Percentiles rank a stretch among this genome's conserved stretches.
Conservation (phyloP, 371 early-diverging fungal genomes). For the Dichotomocladium elegans region DNA sequence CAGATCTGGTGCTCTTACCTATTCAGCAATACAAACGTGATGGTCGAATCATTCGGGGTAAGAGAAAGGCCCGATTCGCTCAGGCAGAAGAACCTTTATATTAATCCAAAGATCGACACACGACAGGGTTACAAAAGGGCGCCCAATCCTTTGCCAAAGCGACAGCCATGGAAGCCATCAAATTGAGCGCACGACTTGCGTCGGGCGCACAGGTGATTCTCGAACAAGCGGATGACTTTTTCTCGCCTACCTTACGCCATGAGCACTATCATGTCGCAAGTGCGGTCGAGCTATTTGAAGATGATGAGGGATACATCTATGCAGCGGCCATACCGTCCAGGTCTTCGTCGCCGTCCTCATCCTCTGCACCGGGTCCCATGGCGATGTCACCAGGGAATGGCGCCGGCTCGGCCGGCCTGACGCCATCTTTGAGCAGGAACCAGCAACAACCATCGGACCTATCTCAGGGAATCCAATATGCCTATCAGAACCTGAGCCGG, state of each 20-base stretch:
- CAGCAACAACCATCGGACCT: slow-evolving; percentile 82
- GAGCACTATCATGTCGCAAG: slow-evolving; percentile 7
- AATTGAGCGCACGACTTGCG: slow-evolving; percentile 82
- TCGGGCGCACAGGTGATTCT: slow-evolving; percentile 88
- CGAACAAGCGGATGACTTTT: slow-evolving; percentile 87
- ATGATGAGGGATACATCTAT: slow-evolving; percentile 6
- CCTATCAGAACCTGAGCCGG: slow-evolving; percentile 71
- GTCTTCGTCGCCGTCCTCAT: too few relatives aligned
- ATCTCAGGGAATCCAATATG: slow-evolving; percentile 82
- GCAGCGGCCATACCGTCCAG: not conserved
- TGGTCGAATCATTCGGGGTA: slow-evolving; percentile 82
- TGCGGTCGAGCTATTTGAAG: slow-evolving; percentile 5
- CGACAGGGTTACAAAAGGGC: slow-evolving; percentile 77
- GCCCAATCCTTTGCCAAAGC: slow-evolving; percentile 85
- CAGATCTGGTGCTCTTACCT: slow-evolving; percentile 89
- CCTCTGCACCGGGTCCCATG: too few relatives aligned
- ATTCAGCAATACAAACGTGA: slow-evolving; percentile 92
- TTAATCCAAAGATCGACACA: too few relatives aligned
- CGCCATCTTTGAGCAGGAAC: slow-evolving; percentile 60
- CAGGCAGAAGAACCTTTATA: not conserved
- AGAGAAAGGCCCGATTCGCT: not conserved
- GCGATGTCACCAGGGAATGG: too few relatives aligned
- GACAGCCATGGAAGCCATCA: slow-evolving; percentile 88
- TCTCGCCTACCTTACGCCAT: slow-evolving; percentile 26
- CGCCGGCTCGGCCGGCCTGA: not conserved